Evolutionary conservation across 2,329 filamentous ascomycete species (phyloP).

Genomic region (Xenoacremonium recifei): DNA sequence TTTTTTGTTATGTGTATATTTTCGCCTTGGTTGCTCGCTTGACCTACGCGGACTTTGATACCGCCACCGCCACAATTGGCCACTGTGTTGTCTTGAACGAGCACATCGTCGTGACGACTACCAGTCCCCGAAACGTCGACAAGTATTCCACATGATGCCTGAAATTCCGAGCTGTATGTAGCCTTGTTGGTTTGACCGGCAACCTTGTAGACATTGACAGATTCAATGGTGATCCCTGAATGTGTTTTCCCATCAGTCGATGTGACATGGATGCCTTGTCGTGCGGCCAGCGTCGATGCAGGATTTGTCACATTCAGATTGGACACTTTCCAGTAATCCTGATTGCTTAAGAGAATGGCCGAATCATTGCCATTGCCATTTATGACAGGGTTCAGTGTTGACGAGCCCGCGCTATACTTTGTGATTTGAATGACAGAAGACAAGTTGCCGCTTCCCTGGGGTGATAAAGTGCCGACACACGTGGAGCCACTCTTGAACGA

Average conservation of each 20-base stretch:
- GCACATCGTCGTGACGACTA: conserved; percentile 22
- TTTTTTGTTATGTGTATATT: conserved; percentile 17
- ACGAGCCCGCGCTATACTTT: neutral
- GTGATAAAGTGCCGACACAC: conserved; percentile 12
- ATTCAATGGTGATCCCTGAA: conserved; percentile 20
- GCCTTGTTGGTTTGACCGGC: neutral
- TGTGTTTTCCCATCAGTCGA: conserved; percentile 20
- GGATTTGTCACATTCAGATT: conserved; percentile 9
- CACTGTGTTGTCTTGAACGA: conserved; percentile 17
- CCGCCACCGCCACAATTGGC: conserved; percentile 23
- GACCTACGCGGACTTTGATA: conserved; percentile 24
- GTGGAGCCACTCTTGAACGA: conserved; percentile 16
- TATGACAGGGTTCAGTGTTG: neutral
- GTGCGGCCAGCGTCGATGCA: conserved; percentile 8
- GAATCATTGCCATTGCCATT: neutral
- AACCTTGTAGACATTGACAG: conserved; percentile 11
- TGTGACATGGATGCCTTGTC: conserved; percentile 20
- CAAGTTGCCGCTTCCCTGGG: neutral
- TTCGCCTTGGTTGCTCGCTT: conserved; percentile 15
- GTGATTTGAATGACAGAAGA: neutral
- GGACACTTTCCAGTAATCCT: neutral
- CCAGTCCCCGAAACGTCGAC: neutral
- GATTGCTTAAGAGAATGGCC: neutral
- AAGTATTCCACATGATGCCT: neutral
- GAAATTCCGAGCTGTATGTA: neutral